These are phyloP conservation scores for Neonectria magnoliae DNA, from an alignment of 2,329 filamentous ascomycete species.

Conservation along the genomic window DNA sequence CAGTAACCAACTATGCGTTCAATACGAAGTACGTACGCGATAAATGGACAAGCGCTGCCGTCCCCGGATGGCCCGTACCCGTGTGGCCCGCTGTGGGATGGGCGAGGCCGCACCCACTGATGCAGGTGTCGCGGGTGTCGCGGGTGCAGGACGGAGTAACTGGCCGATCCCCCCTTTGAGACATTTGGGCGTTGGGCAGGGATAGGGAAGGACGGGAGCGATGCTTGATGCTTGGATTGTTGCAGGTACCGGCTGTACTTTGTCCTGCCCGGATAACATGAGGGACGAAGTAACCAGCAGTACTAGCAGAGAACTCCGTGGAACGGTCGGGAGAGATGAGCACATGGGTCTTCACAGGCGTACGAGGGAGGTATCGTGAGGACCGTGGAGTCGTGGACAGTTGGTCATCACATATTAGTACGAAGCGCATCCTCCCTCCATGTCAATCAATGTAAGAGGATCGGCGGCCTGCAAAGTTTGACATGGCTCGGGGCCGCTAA, in stretches of 20 bases:
- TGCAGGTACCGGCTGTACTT: not conserved
- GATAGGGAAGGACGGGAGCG: slow-evolving; percentile 17
- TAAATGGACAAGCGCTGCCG: not conserved
- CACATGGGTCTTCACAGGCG: not conserved
- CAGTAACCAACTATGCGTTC: not conserved
- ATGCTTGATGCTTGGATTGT: slow-evolving; percentile 4
- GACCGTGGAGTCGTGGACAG: not conserved
- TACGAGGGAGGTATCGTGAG: not conserved
- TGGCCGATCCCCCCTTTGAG: slow-evolving; percentile 16
- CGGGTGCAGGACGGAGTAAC: not conserved
- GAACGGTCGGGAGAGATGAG: not conserved
- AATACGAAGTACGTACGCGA: too few species aligned
- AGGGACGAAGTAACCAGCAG: too few species aligned
- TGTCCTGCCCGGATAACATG: not conserved
- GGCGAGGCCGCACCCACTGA: not conserved
- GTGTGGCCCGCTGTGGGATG: not conserved
- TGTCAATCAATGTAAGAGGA: not conserved
- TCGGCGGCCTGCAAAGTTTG: slow-evolving; percentile 10
- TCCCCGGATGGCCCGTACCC: not conserved
- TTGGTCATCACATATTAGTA: too few species aligned
- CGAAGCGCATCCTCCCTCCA: too few species aligned
- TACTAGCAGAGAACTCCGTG: not conserved
- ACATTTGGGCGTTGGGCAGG: slow-evolving; percentile 10
- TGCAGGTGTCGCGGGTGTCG: slow-evolving; percentile 3
- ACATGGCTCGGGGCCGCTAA: slow-evolving; percentile 5